phyloP scores from a whole-genome alignment of 257 asterid genomes.

The Ocimum tenuiflorum region DNA sequence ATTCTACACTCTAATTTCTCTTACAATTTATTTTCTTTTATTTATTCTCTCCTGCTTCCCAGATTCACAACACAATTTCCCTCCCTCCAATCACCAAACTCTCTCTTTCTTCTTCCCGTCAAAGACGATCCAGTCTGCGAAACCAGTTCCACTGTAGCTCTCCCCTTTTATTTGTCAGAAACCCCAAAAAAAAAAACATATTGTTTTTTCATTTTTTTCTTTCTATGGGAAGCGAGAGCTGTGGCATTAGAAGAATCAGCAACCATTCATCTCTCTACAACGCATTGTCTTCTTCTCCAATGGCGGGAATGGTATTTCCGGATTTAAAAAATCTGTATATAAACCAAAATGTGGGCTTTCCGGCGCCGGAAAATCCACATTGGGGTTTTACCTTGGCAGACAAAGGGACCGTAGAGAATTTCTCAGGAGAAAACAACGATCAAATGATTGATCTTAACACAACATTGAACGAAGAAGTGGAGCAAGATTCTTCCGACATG shows the following conservation, averaged over 20 bases:
- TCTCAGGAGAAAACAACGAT: neutral
- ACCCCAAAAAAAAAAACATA: neutral
- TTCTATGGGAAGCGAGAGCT: slow-evolving; percentile 15
- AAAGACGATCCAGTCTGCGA: too few relatives aligned
- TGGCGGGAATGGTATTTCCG: slow-evolving; percentile 29
- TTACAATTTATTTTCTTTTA: too few relatives aligned
- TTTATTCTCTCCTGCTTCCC: neutral
- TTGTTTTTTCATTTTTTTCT: too few relatives aligned
- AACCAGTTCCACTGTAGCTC: too few relatives aligned
- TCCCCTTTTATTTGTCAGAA: slow-evolving; percentile 21
- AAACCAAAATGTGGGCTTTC: neutral
- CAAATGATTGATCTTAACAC: slow-evolving; percentile 49
- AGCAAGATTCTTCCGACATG: slow-evolving; percentile 20
- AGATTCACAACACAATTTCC: neutral
- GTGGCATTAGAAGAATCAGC: slow-evolving; percentile 13
- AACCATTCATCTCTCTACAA: too few relatives aligned
- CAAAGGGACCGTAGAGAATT: too few relatives aligned
- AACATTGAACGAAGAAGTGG: slow-evolving; percentile 24
- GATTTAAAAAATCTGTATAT: slow-evolving; percentile 34
- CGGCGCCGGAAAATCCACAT: neutral
- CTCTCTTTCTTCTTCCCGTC: too few relatives aligned
- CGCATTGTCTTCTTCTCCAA: neutral
- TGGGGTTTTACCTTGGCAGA: neutral
- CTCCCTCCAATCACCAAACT: too few relatives aligned
- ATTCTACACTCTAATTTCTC: too few relatives aligned